Conservation (phyloP, 2,329 filamentous ascomycete species). For the Sporothrix mexicana region DNA sequence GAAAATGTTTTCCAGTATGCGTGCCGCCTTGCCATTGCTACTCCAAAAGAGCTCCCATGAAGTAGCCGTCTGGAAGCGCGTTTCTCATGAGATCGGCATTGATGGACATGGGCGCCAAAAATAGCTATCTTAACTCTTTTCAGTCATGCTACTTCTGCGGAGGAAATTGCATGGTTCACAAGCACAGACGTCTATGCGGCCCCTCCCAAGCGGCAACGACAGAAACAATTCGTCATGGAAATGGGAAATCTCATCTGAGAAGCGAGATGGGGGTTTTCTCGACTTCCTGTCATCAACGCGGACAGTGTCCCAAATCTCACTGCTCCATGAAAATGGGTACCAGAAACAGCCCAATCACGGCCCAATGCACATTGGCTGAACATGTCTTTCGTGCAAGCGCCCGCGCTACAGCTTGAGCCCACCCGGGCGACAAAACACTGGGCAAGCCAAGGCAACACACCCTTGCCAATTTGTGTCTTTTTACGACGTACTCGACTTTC, state of each 20-base stretch:
- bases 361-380: conserved; percentile 14
- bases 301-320: conserved; percentile 6
- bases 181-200: conserved; percentile 22
- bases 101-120: conserved; percentile 18
- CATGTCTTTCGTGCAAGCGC: conserved; percentile 23
- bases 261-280: background rate
- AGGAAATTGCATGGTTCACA: conserved; percentile 11
- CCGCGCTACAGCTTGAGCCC: conserved; percentile 20
- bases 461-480: background rate
- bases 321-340: background rate
- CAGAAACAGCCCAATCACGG: conserved; percentile 14
- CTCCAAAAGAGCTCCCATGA: conserved; percentile 11
- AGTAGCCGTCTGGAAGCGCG: background rate
- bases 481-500: background rate
- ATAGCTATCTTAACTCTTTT: background rate
- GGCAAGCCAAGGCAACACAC: conserved; percentile 13
- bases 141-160: background rate
- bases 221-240: background rate
- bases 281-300: background rate
- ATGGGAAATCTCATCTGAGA: background rate
- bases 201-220: background rate
- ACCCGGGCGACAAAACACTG: conserved; percentile 9
- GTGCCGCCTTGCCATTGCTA: background rate
- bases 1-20: background rate
- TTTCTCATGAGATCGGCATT: conserved; percentile 2